Evolutionary conservation across 305 asterid species (phyloP).

Genomic region (Striga hermonthica): DNA sequence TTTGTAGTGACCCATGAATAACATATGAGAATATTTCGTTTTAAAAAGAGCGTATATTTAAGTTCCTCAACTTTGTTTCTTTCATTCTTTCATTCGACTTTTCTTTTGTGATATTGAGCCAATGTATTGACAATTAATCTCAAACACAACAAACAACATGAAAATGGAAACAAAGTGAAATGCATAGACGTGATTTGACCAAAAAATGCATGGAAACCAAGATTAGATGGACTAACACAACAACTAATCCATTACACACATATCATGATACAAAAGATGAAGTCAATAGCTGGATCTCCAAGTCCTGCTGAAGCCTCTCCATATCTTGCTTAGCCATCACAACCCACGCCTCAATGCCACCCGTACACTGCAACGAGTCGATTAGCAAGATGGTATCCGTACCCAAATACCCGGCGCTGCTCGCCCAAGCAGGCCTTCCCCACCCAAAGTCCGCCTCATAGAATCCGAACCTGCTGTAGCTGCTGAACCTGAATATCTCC

Average conservation of each 20-base stretch:
- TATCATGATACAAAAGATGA: constrained; percentile 11
- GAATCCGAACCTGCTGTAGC: constrained; percentile 37
- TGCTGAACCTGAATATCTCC: constrained; percentile 35
- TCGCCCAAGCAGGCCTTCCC: constrained; percentile 45
- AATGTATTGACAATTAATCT: too few species aligned
- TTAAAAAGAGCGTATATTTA: too few species aligned
- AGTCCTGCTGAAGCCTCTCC: constrained; percentile 32
- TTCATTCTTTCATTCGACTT: too few species aligned
- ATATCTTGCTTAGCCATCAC: constrained; percentile 37
- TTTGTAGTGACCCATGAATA: too few species aligned
- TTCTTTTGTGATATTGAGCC: too few species aligned
- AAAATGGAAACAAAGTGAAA: too few species aligned
- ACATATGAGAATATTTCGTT: too few species aligned
- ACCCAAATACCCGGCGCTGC: constrained; percentile 25
- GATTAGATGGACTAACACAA: too few species aligned
- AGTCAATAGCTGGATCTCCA: constrained; percentile 27
- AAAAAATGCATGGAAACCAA: too few species aligned
- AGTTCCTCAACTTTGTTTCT: too few species aligned
- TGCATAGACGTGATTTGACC: too few species aligned
- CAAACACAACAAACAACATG: too few species aligned
- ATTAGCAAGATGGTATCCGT: constrained; percentile 32
- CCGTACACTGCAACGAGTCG: constrained; percentile 34
- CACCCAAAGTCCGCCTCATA: constrained; percentile 42
- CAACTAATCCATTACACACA: not conserved
- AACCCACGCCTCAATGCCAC: constrained; percentile 54